Evolutionary conservation across 2,329 filamentous ascomycete genomes (phyloP).

Genomic region (Orbilia blumenaviensis): DNA sequence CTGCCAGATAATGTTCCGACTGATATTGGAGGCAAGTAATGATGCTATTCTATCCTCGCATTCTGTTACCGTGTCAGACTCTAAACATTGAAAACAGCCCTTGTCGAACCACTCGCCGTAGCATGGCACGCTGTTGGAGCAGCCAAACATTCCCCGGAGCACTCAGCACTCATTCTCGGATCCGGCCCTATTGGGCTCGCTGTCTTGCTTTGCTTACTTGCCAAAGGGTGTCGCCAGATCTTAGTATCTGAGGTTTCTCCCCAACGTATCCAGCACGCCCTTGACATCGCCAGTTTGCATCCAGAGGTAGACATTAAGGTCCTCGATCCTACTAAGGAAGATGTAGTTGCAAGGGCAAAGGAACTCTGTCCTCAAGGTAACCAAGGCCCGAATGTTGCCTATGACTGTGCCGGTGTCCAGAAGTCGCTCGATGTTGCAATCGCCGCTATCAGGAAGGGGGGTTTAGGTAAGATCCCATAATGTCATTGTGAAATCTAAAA

Average conservation of each 20-base stretch:
- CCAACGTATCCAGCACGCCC: conserved; percentile 42
- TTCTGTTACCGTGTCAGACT: conserved; percentile 32
- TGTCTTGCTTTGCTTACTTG: conserved; percentile 69
- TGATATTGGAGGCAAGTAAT: conserved; percentile 63
- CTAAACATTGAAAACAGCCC: conserved; percentile 62
- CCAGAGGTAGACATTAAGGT: conserved; percentile 36
- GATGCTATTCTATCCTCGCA: conserved; percentile 47
- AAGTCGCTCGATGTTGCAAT: conserved; percentile 43
- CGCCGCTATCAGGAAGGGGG: conserved; percentile 38
- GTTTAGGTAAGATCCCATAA: conserved; percentile 10
- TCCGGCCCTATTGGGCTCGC: conserved; percentile 72
- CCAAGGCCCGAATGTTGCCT: conserved; percentile 40
- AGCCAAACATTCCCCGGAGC: conserved; percentile 63
- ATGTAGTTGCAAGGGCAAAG: conserved; percentile 37
- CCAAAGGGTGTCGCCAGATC: conserved; percentile 66
- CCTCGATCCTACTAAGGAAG: conserved; percentile 31
- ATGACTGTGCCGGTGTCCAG: conserved; percentile 47
- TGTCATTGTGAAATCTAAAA: not conserved
- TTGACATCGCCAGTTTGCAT: conserved; percentile 32
- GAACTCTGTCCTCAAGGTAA: conserved; percentile 38
- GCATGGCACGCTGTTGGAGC: conserved; percentile 70
- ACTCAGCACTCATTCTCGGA: conserved; percentile 68
- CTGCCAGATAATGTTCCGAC: conserved; percentile 63
- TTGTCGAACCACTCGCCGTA: conserved; percentile 72
- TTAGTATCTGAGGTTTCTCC: conserved; percentile 69